phyloP scores from a whole-genome alignment of 495 filamentous ascomycete genomes.

The Hypoxylon fuscum region DNA sequence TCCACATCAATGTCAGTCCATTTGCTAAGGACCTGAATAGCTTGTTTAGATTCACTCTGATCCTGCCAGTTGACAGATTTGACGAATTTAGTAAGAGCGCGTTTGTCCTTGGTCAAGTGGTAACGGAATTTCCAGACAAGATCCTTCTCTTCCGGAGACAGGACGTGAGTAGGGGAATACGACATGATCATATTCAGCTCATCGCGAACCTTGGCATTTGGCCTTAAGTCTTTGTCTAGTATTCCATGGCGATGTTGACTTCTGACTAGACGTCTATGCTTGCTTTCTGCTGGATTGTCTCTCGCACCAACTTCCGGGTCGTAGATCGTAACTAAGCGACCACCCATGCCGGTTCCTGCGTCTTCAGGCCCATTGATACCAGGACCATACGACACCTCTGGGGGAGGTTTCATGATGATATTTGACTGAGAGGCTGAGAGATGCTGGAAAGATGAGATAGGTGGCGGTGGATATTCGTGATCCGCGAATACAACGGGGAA shows the following conservation, averaged over 20 bases:
- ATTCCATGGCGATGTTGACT: conserved; percentile 89
- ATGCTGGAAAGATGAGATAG: conserved; percentile 74
- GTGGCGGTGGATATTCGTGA: conserved; percentile 86
- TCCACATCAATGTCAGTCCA: conserved; percentile 99
- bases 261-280: conserved; percentile 89
- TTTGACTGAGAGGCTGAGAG: conserved; percentile 70
- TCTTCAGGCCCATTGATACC: conserved; percentile 75
- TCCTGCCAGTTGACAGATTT: conserved; percentile 97
- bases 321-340: conserved; percentile 81
- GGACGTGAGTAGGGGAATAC: conserved; percentile 88
- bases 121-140: conserved; percentile 96
- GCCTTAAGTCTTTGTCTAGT: conserved; percentile 91
- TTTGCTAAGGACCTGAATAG: conserved; percentile 86
- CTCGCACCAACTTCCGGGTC: conserved; percentile 89
- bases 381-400: conserved; percentile 83
- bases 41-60: conserved; percentile 83
- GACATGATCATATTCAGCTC: conserved; percentile 90
- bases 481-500: conserved; percentile 96
- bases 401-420: conserved; percentile 76
- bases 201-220: conserved; percentile 95
- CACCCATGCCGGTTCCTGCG: conserved; percentile 59
- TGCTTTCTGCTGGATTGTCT: conserved; percentile 95
- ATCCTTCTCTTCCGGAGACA: conserved; percentile 92
- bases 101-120: conserved; percentile 90
- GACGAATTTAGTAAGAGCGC: conserved; percentile 95